Conservation (phyloP, 257 asterid genomes). For the Nicotiana benthamiana region DNA sequence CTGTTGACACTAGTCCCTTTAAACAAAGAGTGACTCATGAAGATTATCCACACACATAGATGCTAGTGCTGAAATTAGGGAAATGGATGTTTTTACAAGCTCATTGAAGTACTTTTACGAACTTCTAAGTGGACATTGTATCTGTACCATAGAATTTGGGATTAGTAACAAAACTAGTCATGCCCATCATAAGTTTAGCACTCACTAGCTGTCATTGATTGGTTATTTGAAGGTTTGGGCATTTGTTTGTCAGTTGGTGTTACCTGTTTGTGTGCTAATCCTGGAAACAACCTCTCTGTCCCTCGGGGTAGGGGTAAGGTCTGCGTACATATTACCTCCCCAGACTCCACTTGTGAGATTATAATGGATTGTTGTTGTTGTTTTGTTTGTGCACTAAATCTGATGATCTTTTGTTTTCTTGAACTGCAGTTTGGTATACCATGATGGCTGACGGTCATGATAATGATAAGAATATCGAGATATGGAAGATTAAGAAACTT, state of each 20-base stretch:
- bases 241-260: not conserved
- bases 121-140: not conserved
- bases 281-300: too few species aligned
- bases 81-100: not conserved
- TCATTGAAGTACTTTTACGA: not conserved
- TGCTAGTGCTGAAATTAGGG: not conserved
- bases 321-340: too few species aligned
- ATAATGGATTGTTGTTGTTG: too few species aligned
- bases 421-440: not conserved
- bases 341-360: too few species aligned
- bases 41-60: not conserved
- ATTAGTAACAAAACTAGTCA: not conserved
- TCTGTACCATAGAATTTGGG: not conserved
- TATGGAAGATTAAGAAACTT: slow-evolving; percentile 39
- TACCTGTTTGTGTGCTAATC: not conserved
- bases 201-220: not conserved
- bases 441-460: slow-evolving; percentile 24
- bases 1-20: not conserved
- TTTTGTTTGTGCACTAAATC: not conserved
- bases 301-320: too few species aligned
- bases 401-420: not conserved
- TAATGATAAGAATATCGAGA: slow-evolving; percentile 31
- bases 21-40: not conserved
- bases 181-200: not conserved
- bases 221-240: not conserved